Evolutionary conservation across 768 basidiomycete genomes (phyloP).

Genomic region (Mycena capillaripes): DNA sequence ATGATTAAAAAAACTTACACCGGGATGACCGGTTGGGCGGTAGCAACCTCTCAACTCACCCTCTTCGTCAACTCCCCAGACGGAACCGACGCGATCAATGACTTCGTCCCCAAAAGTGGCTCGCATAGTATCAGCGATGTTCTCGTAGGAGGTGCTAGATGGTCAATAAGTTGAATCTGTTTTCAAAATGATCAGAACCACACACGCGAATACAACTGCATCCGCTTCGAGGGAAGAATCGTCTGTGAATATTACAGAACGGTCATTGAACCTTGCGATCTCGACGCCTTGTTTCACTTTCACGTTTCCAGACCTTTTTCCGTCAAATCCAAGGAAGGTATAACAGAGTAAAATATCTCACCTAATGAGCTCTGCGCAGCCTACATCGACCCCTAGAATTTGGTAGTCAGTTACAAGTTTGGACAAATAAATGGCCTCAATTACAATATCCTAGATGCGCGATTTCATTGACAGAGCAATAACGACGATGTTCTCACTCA

Average conservation of each 20-base stretch:
- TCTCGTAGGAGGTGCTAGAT: slow-evolving; percentile 49
- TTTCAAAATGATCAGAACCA: neutral
- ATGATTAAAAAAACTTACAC: slow-evolving; percentile 41
- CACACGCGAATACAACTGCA: slow-evolving; percentile 60
- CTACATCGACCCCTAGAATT: slow-evolving; percentile 56
- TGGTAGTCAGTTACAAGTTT: neutral
- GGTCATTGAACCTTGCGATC: slow-evolving; percentile 51
- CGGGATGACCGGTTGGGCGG: slow-evolving; percentile 58
- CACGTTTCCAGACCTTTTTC: slow-evolving; percentile 57
- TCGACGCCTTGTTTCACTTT: slow-evolving; percentile 69
- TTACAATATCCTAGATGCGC: slow-evolving; percentile 26
- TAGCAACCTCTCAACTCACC: slow-evolving; percentile 54
- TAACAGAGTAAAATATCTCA: slow-evolving; percentile 30
- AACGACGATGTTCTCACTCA: neutral
- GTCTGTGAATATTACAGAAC: slow-evolving; percentile 54
- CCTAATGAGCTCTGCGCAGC: slow-evolving; percentile 64
- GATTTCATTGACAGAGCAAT: neutral
- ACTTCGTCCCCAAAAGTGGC: slow-evolving; percentile 52
- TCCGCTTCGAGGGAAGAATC: slow-evolving; percentile 57
- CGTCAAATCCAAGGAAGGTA: neutral
- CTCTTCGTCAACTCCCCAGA: slow-evolving; percentile 60
- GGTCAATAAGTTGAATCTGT: neutral
- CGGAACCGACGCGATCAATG: slow-evolving; percentile 44
- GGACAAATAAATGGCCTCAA: neutral
- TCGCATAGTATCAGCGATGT: slow-evolving; percentile 46